Evolutionary conservation across 2,329 filamentous ascomycete species (phyloP).

Genomic region (Aschersonia sp.): DNA sequence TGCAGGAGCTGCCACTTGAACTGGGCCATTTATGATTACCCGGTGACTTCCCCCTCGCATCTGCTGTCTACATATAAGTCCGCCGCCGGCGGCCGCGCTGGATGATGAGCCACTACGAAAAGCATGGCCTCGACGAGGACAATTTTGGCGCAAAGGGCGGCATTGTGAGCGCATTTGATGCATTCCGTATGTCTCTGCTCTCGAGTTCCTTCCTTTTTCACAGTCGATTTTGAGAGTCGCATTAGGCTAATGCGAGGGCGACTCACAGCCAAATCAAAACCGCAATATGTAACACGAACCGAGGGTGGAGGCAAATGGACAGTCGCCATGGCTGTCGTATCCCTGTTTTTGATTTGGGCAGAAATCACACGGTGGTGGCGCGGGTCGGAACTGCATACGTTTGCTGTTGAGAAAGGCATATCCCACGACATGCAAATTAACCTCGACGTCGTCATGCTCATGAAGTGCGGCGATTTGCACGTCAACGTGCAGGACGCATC

Average conservation of each 20-base stretch:
- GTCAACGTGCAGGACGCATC: slow-evolving; percentile 94
- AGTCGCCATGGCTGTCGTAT: slow-evolving; percentile 62
- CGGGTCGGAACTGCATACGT: slow-evolving; percentile 75
- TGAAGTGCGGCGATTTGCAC: slow-evolving; percentile 80
- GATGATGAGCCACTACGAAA: slow-evolving; percentile 65
- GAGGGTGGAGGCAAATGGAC: slow-evolving; percentile 90
- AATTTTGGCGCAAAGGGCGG: slow-evolving; percentile 60
- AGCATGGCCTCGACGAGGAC: slow-evolving; percentile 55
- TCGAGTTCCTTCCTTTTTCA: neutral
- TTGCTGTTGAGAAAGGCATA: slow-evolving; percentile 85
- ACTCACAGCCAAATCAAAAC: slow-evolving; percentile 74
- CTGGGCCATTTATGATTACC: neutral
- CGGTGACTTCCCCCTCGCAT: no score
- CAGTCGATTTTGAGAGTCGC: neutral
- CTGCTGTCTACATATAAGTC: neutral
- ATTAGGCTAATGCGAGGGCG: neutral
- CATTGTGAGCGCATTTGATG: slow-evolving; percentile 81
- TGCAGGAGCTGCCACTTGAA: neutral
- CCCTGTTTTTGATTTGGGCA: slow-evolving; percentile 57
- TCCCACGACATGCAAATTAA: slow-evolving; percentile 86
- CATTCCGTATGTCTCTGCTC: slow-evolving; percentile 60
- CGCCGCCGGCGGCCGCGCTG: neutral
- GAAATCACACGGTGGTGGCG: slow-evolving; percentile 75
- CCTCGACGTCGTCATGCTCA: slow-evolving; percentile 79
- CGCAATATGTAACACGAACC: slow-evolving; percentile 76